Base-by-base conservation (phyloP, 1,284 basidiomycete genomes). In the Pseudozyma hubeiensis region DNA sequence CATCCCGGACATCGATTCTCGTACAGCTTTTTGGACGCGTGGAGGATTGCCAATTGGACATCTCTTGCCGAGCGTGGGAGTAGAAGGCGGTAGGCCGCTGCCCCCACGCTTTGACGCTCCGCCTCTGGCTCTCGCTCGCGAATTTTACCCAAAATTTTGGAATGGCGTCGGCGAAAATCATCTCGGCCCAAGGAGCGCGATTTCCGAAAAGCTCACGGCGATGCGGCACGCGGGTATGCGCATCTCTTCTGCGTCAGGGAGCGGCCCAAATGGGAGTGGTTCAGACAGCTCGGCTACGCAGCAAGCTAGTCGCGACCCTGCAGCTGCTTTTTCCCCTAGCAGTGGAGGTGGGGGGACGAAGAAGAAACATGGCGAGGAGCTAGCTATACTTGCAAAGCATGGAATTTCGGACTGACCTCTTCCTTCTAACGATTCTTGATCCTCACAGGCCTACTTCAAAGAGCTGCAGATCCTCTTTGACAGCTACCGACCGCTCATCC, bases 381-480 rank as follows among this genome's bases (percentile, higher is more conserved):
- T 37, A 10, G 35, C 14, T 37, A 37, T 4, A 9, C 9, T 37
- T 14, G 14, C 13, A 13, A 19, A n/a, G 35, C 48, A 30, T 50
- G n/a, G 17, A 50, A 5, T n/a, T n/a, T 24, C 24, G 39, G 30
- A 14, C 49, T 19, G 37, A 11, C 34, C 44, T 29, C 14, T 34
- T 37, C 39, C 10, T 41, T 10, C 44, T 16, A 2, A 13, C 40
- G 16, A 16, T 41, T 33, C 33, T 53, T 29, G n/a, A 31, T 34
- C 24, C n/a, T 62, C 73, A 80, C 70, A 84, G 44, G 92, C 96
- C 72, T 98, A 98, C 87, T 94, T 97, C 85, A 92, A 95, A 84
- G 96, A 98, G 87, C 89, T 99, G 19, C 92, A 97, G 86, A 87
- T 87, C 46, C 90, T 99, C 63, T 96, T 92, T 86, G 91, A 97